These are phyloP conservation scores for Brasenia schreberi DNA, from an alignment of 164 flowering plant species.

Conservation along the genomic window DNA sequence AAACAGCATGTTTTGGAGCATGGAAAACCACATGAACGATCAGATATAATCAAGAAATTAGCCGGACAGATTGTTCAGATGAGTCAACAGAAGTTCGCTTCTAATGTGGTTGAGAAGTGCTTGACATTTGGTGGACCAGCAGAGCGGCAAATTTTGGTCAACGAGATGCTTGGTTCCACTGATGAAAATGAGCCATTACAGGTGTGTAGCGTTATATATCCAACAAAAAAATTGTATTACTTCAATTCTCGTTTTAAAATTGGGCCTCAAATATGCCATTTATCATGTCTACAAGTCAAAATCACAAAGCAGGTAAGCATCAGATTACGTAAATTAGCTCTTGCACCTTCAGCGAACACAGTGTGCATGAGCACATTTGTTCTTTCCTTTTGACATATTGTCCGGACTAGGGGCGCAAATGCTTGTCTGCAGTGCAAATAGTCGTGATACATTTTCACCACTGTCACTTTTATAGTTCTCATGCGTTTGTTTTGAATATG, in stretches of 20 bases:
- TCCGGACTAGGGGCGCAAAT: too few species aligned
- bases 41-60: conserved; percentile 60
- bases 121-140: conserved; percentile 61
- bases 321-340: too few species aligned
- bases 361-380: conserved; percentile 23
- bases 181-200: conserved; percentile 86
- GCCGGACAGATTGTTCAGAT: conserved; percentile 81
- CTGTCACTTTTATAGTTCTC: too few species aligned
- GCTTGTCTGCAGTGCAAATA: too few species aligned
- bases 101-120: conserved; percentile 92
- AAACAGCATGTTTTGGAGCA: conserved; percentile 68
- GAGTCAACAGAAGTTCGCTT: conserved; percentile 97
- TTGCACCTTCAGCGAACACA: neutral
- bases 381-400: too few species aligned
- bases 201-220: conserved; percentile 19
- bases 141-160: conserved; percentile 67
- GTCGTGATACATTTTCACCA: too few species aligned
- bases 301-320: too few species aligned
- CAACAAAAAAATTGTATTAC: too few species aligned
- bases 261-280: too few species aligned
- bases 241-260: too few species aligned
- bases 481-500: neutral
- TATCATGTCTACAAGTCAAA: too few species aligned
- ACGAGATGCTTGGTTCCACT: conserved; percentile 82
- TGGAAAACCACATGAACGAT: conserved; percentile 72